Base-by-base conservation (phyloP, 805 yeast genomes). In the Saturnispora dispora region DNA sequence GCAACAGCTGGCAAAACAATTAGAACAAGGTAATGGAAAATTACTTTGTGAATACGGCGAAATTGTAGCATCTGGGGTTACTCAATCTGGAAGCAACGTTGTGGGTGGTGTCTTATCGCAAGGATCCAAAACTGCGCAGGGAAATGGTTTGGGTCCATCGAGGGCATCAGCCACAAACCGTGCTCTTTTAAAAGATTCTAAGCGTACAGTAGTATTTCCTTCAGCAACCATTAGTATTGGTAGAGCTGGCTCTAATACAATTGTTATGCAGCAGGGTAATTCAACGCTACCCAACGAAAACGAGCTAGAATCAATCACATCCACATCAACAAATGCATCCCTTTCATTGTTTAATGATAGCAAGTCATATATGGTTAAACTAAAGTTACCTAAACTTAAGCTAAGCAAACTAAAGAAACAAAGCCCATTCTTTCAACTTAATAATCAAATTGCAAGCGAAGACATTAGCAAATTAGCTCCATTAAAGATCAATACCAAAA, bases 71-170 rank as follows among this genome's bases (percentile, higher is more conserved):
- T 77, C 84, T 2, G 87, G 87, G 10, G 74, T 79, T 45, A 53
- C 54, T 35, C 56, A 55, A 33, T 55, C 58, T 6, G 58, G 54
- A 22, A 47, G 49, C 30, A 53, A 64, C 57, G 36, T 67, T 57
- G 48, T 51, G 35, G 53, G 52, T n/a, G 53, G 45, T n/a, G 51
- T 48, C 13, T 17, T 48, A 25, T 42, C 46, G 1, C 51, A 48
- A 22, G 47, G 46, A 9, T 8, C 20, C 8, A 40, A 40, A 23
- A n/a, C 9, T 20, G 13, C 30, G 15, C 36, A 32, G 22, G 78
- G 78, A 11, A 82, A 81, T 60, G 86, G 87, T 0, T 63, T 81
- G 35, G 85, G 82, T 0, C 83, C 87, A 3, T 70, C 77, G 23
- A 74, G 74, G 33, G 76, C 85, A 2, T 76, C 76, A 49, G 82